phyloP scores from a whole-genome alignment of 108 stramenopile species.

The Aurantiochytrium sp. region DNA sequence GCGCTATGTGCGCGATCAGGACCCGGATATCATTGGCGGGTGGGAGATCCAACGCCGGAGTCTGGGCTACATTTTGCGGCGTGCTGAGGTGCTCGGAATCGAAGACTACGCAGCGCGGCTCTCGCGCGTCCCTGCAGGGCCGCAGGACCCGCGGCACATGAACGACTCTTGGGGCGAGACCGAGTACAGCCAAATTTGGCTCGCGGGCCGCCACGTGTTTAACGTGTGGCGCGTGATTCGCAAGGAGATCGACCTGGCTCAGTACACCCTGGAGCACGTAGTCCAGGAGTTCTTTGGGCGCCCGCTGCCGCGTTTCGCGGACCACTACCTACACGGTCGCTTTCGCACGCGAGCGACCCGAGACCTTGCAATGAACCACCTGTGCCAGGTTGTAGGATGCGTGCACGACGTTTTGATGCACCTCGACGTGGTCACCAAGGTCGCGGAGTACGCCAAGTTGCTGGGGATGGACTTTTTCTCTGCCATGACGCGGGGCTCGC shows the following conservation, averaged over 20 bases:
- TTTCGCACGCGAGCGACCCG: conserved; percentile 33
- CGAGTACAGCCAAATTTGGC: conserved; percentile 39
- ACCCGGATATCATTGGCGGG: conserved; percentile 40
- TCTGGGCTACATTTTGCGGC: conserved; percentile 50
- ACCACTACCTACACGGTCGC: conserved; percentile 34
- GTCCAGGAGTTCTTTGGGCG: background rate
- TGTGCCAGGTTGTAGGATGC: conserved; percentile 13
- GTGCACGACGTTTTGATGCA: conserved; percentile 37
- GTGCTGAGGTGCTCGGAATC: conserved; percentile 2
- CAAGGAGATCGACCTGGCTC: conserved; percentile 49
- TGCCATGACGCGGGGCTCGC: conserved; percentile 53
- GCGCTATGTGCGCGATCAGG: background rate
- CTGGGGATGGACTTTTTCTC: conserved; percentile 59
- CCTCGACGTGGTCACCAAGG: conserved; percentile 51
- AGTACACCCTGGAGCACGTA: conserved; percentile 30
- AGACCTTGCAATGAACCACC: conserved; percentile 32
- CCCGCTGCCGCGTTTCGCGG: conserved; percentile 11
- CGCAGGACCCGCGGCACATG: conserved; percentile 33
- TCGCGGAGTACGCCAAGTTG: conserved; percentile 47
- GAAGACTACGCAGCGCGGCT: conserved; percentile 32
- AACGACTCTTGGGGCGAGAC: conserved; percentile 38
- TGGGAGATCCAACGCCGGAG: conserved; percentile 45
- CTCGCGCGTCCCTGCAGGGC: conserved; percentile 31
- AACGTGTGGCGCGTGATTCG: conserved; percentile 54
- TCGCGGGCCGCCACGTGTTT: conserved; percentile 49